These are phyloP conservation scores for Dioscorea dumetorum DNA, from an alignment of 106 monocot genomes.

Conservation along the genomic window DNA sequence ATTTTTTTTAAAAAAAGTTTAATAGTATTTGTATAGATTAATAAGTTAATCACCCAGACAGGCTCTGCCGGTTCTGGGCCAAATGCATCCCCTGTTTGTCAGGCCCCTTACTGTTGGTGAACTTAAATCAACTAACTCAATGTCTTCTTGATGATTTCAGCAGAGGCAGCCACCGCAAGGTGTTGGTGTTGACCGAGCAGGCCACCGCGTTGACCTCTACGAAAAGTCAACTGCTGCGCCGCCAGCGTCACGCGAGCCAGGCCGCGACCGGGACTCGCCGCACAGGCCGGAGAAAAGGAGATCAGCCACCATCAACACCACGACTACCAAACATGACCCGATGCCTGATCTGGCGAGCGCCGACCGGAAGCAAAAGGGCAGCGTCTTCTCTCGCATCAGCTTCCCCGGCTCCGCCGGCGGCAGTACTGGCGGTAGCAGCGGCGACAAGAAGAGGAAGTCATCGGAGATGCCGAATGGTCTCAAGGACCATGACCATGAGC, in stretches of 20 bases:
- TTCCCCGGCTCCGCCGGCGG: conserved; percentile 24
- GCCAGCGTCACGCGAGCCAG: background rate
- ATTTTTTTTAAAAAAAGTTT: no score
- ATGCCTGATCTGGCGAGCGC: background rate
- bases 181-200: conserved; percentile 15
- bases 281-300: conserved; percentile 12
- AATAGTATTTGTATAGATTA: no score
- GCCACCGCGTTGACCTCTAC: background rate
- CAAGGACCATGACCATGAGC: conserved; percentile 41
- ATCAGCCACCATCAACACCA: background rate
- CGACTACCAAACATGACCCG: conserved; percentile 4
- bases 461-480: conserved; percentile 23
- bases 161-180: conserved; percentile 31
- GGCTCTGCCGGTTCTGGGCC: no score
- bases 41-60: no score
- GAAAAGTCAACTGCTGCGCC: background rate
- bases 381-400: conserved; percentile 75
- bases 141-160: background rate
- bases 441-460: conserved; percentile 25
- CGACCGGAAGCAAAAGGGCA: conserved; percentile 51
- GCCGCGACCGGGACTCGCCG: conserved; percentile 6
- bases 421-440: background rate
- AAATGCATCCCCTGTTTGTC: no score
- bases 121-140: no score
- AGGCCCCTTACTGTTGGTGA: no score